Conservation (phyloP, 2,329 filamentous ascomycete species). For the Aspergillus quadrilineatus region DNA sequence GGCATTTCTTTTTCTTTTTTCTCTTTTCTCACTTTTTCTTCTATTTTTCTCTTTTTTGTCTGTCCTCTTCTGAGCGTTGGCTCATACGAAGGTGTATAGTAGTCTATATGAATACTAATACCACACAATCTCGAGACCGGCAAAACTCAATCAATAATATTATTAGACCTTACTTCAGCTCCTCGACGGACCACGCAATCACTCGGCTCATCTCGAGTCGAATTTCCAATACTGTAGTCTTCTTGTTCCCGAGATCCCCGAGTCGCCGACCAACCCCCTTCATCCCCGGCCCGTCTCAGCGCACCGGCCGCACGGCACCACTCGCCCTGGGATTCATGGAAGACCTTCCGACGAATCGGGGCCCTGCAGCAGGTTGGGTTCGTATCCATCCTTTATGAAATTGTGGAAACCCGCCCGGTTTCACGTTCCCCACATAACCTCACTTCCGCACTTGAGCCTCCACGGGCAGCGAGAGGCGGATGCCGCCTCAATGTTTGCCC, state of each 20-base stretch:
- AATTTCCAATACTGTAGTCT: not conserved
- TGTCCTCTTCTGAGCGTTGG: not conserved
- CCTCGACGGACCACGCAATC: not conserved
- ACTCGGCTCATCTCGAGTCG: not conserved
- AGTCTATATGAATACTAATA: too few species aligned
- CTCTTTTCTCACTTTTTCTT: not conserved
- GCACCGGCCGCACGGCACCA: not conserved
- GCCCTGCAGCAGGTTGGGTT: not conserved
- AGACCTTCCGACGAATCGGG: not conserved
- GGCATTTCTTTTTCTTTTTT: not conserved
- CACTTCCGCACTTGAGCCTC: not conserved
- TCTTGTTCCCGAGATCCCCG: constrained; percentile 11
- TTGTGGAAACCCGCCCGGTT: not conserved
- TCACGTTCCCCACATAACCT: not conserved
- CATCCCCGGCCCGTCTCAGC: not conserved
- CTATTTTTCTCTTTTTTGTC: not conserved
- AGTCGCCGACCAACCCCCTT: constrained; percentile 9
- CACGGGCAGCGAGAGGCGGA: too few species aligned
- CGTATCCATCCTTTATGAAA: not conserved
- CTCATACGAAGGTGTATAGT: too few species aligned
- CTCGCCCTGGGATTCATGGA: not conserved
- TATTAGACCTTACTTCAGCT: not conserved
- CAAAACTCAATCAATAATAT: not conserved
- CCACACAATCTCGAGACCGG: not conserved
- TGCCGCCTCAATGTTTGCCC: not conserved